Conservation (phyloP, 768 basidiomycete genomes). For the Myochromella boudieri region DNA sequence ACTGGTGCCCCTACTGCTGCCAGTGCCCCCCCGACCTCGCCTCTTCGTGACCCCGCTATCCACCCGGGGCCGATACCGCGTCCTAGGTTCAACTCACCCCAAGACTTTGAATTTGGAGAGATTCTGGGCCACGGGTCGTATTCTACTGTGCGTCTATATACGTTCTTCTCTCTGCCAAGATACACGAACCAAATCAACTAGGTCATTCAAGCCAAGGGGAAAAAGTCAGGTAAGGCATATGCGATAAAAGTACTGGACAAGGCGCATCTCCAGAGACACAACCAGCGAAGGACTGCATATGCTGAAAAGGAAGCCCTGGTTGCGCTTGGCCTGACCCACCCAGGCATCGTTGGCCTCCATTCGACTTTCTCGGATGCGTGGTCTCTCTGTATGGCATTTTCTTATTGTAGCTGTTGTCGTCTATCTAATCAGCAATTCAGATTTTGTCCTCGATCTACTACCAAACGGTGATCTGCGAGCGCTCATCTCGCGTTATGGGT, state of each 20-base stretch:
- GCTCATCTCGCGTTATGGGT: slow-evolving; percentile 76
- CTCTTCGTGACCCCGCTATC: slow-evolving; percentile 10
- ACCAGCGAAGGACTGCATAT: slow-evolving; percentile 72
- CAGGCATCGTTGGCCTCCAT: slow-evolving; percentile 78
- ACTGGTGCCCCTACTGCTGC: neutral
- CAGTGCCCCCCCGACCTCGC: slow-evolving; percentile 12
- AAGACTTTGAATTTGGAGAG: slow-evolving; percentile 73
- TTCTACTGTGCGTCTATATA: slow-evolving; percentile 58
- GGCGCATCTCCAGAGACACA: slow-evolving; percentile 74
- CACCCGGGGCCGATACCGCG: neutral
- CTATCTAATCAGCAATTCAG: slow-evolving; percentile 34
- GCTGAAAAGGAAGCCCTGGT: slow-evolving; percentile 79
- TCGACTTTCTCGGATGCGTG: slow-evolving; percentile 86
- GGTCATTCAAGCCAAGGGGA: slow-evolving; percentile 49
- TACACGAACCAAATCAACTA: neutral
- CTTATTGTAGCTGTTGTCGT: neutral
- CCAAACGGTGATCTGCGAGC: slow-evolving; percentile 78
- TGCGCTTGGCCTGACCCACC: slow-evolving; percentile 71
- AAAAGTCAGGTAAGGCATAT: slow-evolving; percentile 61
- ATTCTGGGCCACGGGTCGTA: slow-evolving; percentile 83
- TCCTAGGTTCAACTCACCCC: slow-evolving; percentile 36
- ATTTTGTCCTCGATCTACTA: slow-evolving; percentile 78
- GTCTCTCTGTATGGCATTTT: slow-evolving; percentile 67
- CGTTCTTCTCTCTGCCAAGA: neutral
- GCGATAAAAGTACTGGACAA: slow-evolving; percentile 83